Evolutionary conservation across 805 yeast species (phyloP).

Genomic region (Saturnispora besseyi): DNA sequence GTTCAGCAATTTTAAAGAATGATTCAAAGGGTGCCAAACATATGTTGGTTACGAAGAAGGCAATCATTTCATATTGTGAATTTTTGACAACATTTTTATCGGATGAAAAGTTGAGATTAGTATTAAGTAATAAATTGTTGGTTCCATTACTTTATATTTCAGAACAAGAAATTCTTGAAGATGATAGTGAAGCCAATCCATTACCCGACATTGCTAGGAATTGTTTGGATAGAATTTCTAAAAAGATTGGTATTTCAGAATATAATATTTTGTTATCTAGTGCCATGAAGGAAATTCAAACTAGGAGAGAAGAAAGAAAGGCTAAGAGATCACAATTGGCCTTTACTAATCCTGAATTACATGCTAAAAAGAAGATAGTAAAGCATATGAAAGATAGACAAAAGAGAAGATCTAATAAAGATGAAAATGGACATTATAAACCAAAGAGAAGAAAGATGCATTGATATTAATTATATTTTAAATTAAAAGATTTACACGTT

Average conservation of each 20-base stretch:
- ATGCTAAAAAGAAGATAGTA: constrained; percentile 69
- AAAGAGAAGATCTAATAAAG: constrained; percentile 65
- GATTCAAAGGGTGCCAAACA: constrained; percentile 47
- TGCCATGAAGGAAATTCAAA: constrained; percentile 52
- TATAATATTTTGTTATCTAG: constrained; percentile 52
- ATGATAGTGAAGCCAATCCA: constrained; percentile 44
- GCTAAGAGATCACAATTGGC: constrained; percentile 69
- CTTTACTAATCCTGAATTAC: constrained; percentile 67
- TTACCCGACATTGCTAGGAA: constrained; percentile 41
- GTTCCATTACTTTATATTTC: constrained; percentile 27
- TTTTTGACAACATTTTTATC: constrained; percentile 44
- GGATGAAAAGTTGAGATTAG: constrained; percentile 31
- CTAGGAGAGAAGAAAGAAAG: constrained; percentile 67
- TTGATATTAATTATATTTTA: background rate
- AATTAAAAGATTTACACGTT: too few relatives aligned
- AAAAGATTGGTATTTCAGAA: constrained; percentile 60
- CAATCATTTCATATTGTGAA: constrained; percentile 64
- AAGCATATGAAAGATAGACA: constrained; percentile 71
- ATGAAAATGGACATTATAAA: constrained; percentile 67
- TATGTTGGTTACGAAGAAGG: constrained; percentile 50
- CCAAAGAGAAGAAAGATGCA: constrained; percentile 43
- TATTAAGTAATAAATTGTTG: constrained; percentile 29
- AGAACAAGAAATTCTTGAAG: constrained; percentile 26
- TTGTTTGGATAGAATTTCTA: constrained; percentile 58
- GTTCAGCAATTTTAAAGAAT: constrained; percentile 54